phyloP scores from a whole-genome alignment of 139 green algal genomes.

The Picochlorum costavermella region DNA sequence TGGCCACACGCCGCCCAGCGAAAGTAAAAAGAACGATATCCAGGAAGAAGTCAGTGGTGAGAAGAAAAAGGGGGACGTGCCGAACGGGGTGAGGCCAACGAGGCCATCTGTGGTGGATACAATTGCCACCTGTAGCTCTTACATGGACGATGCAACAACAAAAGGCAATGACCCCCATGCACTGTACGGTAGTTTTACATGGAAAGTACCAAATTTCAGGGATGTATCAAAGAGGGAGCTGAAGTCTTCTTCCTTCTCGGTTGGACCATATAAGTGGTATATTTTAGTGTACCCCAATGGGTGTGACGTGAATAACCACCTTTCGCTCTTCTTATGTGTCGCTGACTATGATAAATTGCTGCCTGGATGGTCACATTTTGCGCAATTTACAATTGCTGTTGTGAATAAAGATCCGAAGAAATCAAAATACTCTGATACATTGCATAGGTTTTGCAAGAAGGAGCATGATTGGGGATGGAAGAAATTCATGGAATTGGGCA shows the following conservation, averaged over 20 bases:
- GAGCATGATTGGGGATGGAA: conserved; percentile 99
- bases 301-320: conserved; percentile 96
- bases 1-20: no score
- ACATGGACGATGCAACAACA: conserved; percentile 58
- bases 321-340: conserved; percentile 96
- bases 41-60: no score
- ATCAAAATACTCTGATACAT: conserved; percentile 95
- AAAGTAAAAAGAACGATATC: no score
- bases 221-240: conserved; percentile 92
- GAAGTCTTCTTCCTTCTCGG: conserved; percentile 83
- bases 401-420: conserved; percentile 98
- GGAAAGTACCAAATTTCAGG: conserved; percentile 92
- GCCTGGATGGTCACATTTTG: conserved; percentile 97
- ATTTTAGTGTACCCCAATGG: conserved; percentile 95
- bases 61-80: no score
- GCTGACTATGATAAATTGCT: conserved; percentile 98
- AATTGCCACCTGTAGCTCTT: conserved; percentile 50
- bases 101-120: conserved; percentile 48
- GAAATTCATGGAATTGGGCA: conserved; percentile 94
- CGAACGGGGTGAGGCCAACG: conserved; percentile 43
- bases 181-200: conserved; percentile 96
- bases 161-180: conserved; percentile 14
- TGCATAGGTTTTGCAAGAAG: conserved; percentile 99
- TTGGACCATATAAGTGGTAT: conserved; percentile 95
- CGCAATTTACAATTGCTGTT: conserved; percentile 98